phyloP scores from a whole-genome alignment of 208 protist species.

The Trypanosomatidae sp. region DNA sequence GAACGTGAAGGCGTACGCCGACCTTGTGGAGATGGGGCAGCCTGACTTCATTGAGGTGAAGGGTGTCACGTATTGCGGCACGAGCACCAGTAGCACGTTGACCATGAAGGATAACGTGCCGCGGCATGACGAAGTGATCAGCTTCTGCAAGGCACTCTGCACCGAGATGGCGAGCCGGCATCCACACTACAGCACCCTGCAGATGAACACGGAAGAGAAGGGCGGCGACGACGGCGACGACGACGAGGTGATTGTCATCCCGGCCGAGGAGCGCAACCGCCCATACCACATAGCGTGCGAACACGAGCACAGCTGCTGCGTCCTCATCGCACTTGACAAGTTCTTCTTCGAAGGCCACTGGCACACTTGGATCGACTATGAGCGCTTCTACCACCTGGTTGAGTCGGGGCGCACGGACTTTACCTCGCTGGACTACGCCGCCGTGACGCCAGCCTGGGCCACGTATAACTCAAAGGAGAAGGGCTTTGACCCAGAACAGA shows the following conservation, averaged over 20 bases:
- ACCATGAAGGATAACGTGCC: constrained; percentile 95
- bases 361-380: constrained; percentile 94
- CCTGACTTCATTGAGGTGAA: constrained; percentile 97
- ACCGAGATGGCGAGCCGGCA: constrained; percentile 44
- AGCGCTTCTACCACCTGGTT: constrained; percentile 73
- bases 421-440: constrained; percentile 77
- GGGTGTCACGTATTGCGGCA: constrained; percentile 94
- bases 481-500: constrained; percentile 90
- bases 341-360: constrained; percentile 77
- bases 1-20: constrained; percentile 71
- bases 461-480: constrained; percentile 72
- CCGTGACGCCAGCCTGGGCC: constrained; percentile 82
- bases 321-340: constrained; percentile 86
- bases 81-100: constrained; percentile 76
- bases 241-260: constrained; percentile 31
- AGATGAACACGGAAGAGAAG: constrained; percentile 21
- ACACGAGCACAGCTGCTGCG: constrained; percentile 93
- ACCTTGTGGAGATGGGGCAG: constrained; percentile 89
- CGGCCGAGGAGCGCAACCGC: constrained; percentile 35
- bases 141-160: constrained; percentile 80
- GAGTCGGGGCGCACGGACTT: constrained; percentile 49
- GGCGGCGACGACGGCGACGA: constrained; percentile 8
- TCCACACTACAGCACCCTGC: constrained; percentile 35
- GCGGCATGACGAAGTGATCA: constrained; percentile 93
- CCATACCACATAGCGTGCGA: constrained; percentile 90